phyloP scores from a whole-genome alignment of 768 basidiomycete genomes.

The Mycena filopes region DNA sequence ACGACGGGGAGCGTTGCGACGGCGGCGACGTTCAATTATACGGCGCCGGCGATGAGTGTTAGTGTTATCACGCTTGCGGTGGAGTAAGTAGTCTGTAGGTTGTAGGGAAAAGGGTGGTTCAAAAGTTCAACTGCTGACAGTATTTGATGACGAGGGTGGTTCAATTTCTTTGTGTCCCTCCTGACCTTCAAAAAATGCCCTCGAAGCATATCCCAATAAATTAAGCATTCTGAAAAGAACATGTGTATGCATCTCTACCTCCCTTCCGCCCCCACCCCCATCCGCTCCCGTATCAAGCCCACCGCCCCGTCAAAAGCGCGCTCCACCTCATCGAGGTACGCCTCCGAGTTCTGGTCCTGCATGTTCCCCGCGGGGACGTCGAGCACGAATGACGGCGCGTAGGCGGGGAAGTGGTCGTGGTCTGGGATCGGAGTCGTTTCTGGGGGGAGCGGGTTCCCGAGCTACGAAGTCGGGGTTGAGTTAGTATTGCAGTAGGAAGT shows the following conservation, averaged over 20 bases:
- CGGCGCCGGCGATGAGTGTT: constrained; percentile 58
- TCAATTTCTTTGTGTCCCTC: too few relatives aligned
- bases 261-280: too few relatives aligned
- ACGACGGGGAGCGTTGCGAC: constrained; percentile 54
- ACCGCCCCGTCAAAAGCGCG: constrained; percentile 49
- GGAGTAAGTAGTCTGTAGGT: constrained; percentile 28
- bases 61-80: constrained; percentile 51
- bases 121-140: too few relatives aligned
- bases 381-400: constrained; percentile 84
- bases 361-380: constrained; percentile 80
- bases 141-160: too few relatives aligned
- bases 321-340: constrained; percentile 62
- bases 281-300: constrained; percentile 40
- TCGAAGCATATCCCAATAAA: too few relatives aligned
- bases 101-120: too few relatives aligned
- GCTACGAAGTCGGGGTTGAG: too few relatives aligned
- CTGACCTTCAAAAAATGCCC: too few relatives aligned
- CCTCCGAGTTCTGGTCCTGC: constrained; percentile 76
- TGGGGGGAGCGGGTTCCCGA: constrained; percentile 61
- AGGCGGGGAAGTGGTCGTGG: constrained; percentile 75
- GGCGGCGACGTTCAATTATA: constrained; percentile 65
- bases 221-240: too few relatives aligned
- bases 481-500: neutral
- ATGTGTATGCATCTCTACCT: too few relatives aligned
- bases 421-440: constrained; percentile 83